phyloP scores from a whole-genome alignment of 148 eudicot genomes.

The Chenopodium quinoa region DNA sequence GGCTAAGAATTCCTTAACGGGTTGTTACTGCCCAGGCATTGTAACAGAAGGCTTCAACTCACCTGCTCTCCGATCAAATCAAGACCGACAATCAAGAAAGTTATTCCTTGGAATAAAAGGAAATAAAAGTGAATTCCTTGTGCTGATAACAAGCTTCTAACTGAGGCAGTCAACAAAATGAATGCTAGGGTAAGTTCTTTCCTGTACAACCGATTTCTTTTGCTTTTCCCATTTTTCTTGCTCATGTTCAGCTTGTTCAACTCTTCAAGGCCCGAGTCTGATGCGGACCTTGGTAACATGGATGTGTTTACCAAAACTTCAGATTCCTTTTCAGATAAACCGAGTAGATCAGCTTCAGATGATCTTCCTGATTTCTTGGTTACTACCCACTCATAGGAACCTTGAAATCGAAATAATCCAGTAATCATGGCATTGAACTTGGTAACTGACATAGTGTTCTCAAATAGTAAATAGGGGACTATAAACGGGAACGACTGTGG shows the following conservation, averaged over 20 bases:
- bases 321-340: slow-evolving; percentile 57
- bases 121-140: slow-evolving; percentile 96
- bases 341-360: slow-evolving; percentile 75
- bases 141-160: slow-evolving; percentile 88
- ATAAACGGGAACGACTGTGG: slow-evolving; percentile 87
- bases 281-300: slow-evolving; percentile 45
- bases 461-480: slow-evolving; percentile 79
- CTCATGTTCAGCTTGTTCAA: slow-evolving; percentile 52
- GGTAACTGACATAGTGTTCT: slow-evolving; percentile 94
- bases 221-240: slow-evolving; percentile 46
- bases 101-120: slow-evolving; percentile 86
- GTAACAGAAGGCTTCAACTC: slow-evolving; percentile 35
- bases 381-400: slow-evolving; percentile 88
- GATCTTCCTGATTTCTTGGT: slow-evolving; percentile 90
- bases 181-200: slow-evolving; percentile 88
- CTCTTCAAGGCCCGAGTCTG: slow-evolving; percentile 76
- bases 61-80: slow-evolving; percentile 98
- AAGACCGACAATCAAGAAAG: slow-evolving; percentile 84
- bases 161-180: slow-evolving; percentile 76
- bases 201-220: slow-evolving; percentile 71
- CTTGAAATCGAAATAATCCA: slow-evolving; percentile 71
- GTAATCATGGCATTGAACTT: slow-evolving; percentile 93
- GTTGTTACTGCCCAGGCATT: slow-evolving; percentile 1
- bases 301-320: slow-evolving; percentile 28
- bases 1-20: slow-evolving; percentile 11